Percentiles rank a stretch among this genome's conserved stretches.
Conservation (phyloP, 2,329 filamentous ascomycete species). For the Colletotrichum sp. region DNA sequence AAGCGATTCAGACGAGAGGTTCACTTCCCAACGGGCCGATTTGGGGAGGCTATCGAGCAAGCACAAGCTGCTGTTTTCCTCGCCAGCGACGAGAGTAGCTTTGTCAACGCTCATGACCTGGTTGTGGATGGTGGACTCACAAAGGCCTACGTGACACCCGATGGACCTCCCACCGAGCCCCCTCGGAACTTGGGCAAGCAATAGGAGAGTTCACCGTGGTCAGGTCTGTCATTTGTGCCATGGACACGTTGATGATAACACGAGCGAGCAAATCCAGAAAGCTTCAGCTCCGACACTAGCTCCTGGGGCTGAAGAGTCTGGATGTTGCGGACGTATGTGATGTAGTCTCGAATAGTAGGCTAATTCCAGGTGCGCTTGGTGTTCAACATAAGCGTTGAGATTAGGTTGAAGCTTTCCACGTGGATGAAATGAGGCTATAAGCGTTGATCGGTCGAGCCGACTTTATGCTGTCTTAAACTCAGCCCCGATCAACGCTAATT, state of each 20-base stretch:
- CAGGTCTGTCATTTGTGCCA: not conserved
- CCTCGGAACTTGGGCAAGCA: not conserved
- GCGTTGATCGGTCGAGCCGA: not conserved
- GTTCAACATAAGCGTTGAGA: not conserved
- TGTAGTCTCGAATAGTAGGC: not conserved
- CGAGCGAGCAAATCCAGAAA: not conserved
- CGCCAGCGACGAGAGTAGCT: conserved; percentile 86
- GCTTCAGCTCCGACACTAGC: not conserved
- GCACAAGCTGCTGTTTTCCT: conserved; percentile 88
- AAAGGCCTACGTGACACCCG: conserved; percentile 81
- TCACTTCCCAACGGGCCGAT: conserved; percentile 87
- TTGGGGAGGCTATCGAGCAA: conserved; percentile 91
- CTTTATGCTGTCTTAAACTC: not conserved
- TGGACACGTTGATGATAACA: not conserved
- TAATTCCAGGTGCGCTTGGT: not conserved
- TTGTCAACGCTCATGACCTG: conserved; percentile 91
- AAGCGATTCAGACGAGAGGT: conserved; percentile 86
- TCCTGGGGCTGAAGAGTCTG: not conserved
- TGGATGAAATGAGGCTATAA: not conserved
- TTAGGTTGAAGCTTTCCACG: not conserved
- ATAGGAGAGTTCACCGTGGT: not conserved
- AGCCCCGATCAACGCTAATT: not conserved
- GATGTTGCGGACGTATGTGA: not conserved
- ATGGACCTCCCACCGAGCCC: conserved; percentile 53
- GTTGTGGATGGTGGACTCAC: conserved; percentile 96